Percentiles rank a stretch among this genome's conserved stretches.
phyloP scores from a whole-genome alignment of 352 stramenopile species.

The Phytophthora tentaculata region DNA sequence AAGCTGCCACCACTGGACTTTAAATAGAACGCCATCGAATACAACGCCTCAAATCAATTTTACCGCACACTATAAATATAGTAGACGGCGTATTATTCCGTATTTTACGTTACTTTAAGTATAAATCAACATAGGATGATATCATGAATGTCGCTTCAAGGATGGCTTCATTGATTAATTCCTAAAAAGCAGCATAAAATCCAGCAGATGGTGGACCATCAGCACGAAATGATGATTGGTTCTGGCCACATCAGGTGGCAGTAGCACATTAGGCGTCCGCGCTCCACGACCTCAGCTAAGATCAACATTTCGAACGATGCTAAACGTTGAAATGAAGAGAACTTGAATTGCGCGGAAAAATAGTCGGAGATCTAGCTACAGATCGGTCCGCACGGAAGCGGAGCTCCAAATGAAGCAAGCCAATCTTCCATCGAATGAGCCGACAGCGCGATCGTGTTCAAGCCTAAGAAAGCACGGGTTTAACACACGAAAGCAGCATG shows the following conservation, averaged over 20 bases:
- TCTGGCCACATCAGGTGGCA: not conserved
- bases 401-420: not conserved
- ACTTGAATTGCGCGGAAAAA: not conserved
- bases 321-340: conserved; percentile 3
- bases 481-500: conserved; percentile 5
- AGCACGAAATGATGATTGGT: not conserved
- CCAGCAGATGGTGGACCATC: not conserved
- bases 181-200: too few relatives aligned
- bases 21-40: too few relatives aligned
- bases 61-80: too few relatives aligned
- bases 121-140: too few relatives aligned
- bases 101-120: too few relatives aligned
- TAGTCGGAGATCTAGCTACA: not conserved
- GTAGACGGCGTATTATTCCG: too few relatives aligned
- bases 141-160: too few relatives aligned
- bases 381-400: not conserved
- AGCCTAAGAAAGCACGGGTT: conserved; percentile 4
- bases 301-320: not conserved
- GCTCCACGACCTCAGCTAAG: not conserved
- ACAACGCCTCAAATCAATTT: too few relatives aligned
- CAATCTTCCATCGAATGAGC: conserved; percentile 4
- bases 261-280: not conserved
- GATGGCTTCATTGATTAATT: too few relatives aligned
- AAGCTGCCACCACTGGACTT: too few relatives aligned
- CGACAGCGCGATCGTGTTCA: not conserved